Evolutionary conservation across 768 basidiomycete genomes (phyloP).

Genomic region (Tulasnella sp.): DNA sequence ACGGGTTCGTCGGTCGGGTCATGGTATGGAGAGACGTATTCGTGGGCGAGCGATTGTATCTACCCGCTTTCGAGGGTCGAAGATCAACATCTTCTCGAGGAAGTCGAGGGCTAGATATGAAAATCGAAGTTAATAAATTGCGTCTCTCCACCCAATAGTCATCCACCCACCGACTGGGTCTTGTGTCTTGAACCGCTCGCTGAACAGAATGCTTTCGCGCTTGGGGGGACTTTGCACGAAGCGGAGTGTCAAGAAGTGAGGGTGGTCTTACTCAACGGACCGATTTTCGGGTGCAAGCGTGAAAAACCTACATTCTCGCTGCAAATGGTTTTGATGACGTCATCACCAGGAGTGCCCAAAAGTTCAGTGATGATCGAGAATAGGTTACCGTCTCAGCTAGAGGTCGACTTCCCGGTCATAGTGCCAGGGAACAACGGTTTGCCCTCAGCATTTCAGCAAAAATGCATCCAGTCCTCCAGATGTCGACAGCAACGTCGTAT

Average conservation of each 20-base stretch:
- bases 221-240: conserved; percentile 99
- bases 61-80: conserved; percentile 96
- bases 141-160: conserved; percentile 13
- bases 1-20: conserved; percentile 97
- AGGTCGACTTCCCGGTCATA: neutral
- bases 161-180: conserved; percentile 40
- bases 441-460: conserved; percentile 99
- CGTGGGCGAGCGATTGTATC: conserved; percentile 88
- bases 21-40: conserved; percentile 95
- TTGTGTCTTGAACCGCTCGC: conserved; percentile 82
- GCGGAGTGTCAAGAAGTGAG: conserved; percentile 66
- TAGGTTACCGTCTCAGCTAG: conserved; percentile 62
- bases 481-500: conserved; percentile 98
- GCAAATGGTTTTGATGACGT: conserved; percentile 97
- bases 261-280: neutral
- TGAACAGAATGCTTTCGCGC: conserved; percentile 90
- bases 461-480: conserved; percentile 99
- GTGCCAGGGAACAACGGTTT: conserved; percentile 96
- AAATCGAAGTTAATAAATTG: neutral
- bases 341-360: conserved; percentile 96
- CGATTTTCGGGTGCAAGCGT: neutral
- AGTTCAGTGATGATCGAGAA: conserved; percentile 99
- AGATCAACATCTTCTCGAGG: conserved; percentile 97
- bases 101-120: conserved; percentile 72
- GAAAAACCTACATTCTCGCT: conserved; percentile 77